Percentiles rank a stretch among this genome's conserved stretches.
phyloP scores from a whole-genome alignment of 169 alveolate genomes.

The Cryptosporidium ryanae region DNA sequence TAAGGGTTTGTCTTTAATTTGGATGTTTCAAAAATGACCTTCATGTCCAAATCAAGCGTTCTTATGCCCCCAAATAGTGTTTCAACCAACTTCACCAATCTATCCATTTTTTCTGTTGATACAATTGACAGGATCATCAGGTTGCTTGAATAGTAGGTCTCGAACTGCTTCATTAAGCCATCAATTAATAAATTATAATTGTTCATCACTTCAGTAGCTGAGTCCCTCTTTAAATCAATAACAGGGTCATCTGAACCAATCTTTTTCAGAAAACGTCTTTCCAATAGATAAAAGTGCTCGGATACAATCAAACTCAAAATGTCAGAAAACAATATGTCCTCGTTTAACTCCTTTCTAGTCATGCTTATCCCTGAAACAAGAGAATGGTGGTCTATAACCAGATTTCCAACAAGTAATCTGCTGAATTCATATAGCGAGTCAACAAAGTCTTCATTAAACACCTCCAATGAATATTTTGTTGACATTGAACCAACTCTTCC shows the following conservation, averaged over 20 bases:
- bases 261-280: neutral
- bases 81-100: constrained; percentile 5
- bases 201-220: neutral
- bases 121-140: constrained; percentile 29
- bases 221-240: neutral
- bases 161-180: constrained; percentile 9
- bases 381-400: neutral
- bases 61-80: constrained; percentile 20
- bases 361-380: neutral
- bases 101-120: constrained; percentile 27
- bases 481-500: constrained; percentile 8
- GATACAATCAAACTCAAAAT: neutral
- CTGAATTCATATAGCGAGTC: constrained; percentile 16
- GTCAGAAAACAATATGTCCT: neutral
- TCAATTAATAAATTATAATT: constrained; percentile 10
- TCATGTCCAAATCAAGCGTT: neutral
- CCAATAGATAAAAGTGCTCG: neutral
- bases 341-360: constrained; percentile 33
- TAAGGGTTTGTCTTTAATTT: constrained; percentile 23
- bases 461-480: constrained; percentile 20
- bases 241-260: neutral
- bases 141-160: constrained; percentile 24
- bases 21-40: neutral
- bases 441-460: constrained; percentile 44
- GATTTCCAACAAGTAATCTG: neutral